Evolutionary conservation across 2,329 filamentous ascomycete genomes (phyloP), one percentile per base, ranked within the genome.

Genomic region (Trichophyton verrucosum): DNA sequence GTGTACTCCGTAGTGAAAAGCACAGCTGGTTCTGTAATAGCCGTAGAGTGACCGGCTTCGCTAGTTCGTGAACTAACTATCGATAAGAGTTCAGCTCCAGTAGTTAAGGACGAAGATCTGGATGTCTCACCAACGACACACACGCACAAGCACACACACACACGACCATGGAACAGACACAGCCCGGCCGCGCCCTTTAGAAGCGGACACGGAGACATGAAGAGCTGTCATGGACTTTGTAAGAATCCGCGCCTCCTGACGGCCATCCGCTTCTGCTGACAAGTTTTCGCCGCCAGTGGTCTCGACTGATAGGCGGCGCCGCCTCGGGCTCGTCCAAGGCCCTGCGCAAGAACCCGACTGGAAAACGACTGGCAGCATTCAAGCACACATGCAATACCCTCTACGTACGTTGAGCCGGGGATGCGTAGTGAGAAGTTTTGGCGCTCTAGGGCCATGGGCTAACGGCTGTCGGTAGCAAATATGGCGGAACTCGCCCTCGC

Each of bases 291-390:
- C 11, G 33, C 33, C 66, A 84, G 82, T 84, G 81, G 79, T 80
- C 82, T 71, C 80, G 83, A 71, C 76, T 86, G 67, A 79, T 86
- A 65, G 82, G 82, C 70, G 81, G 82, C 67, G 74, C 76, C 60
- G 77, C 78, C 66, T 69, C 72, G 58, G 68, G 74, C 64, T 70
- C 76, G 47, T 68, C 70, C 65, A 81, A 80, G 71, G 77, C 78
- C 70, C 75, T 76, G 59, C 74, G 75, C 42, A 72, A 77, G 62
- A 80, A 80, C 68, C 80, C 81, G 65, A 80, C 82, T 24, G 80
- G 82, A 64, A 80, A 85, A 69, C 81, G 84, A 66, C 77, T 86
- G 67, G 76, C 79, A 65, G 78, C 81, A 64, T 86, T 86, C 73
- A 82, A 82, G 68, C 79, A 81, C 66, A 76, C 80, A 61, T 85